These are phyloP conservation scores for Claviceps fusiformis DNA, from an alignment of 2,329 filamentous ascomycete genomes.

Conservation along the genomic window DNA sequence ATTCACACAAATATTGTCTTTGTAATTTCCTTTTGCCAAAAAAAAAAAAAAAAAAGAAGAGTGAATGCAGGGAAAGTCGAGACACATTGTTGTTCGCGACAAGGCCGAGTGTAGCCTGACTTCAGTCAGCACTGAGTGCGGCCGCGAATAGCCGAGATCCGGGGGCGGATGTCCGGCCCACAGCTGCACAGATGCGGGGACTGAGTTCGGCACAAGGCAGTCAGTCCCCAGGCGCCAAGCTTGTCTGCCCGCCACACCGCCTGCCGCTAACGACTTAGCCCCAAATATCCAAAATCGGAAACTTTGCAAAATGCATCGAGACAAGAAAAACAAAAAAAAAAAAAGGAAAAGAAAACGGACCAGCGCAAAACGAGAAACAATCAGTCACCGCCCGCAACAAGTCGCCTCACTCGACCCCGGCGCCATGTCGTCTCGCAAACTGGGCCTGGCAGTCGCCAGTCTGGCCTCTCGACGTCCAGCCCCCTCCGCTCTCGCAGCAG, in stretches of 20 bases:
- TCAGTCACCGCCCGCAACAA: neutral
- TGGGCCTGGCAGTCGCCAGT: constrained; percentile 17
- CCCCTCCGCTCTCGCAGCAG: constrained; percentile 17
- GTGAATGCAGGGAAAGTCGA: neutral
- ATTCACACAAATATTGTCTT: too few relatives aligned
- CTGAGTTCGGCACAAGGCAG: too few relatives aligned
- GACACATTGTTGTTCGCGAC: neutral
- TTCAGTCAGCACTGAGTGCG: constrained; percentile 22
- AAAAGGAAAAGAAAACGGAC: neutral
- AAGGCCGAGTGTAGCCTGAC: constrained; percentile 10
- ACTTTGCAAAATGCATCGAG: too few relatives aligned
- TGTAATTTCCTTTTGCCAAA: too few relatives aligned
- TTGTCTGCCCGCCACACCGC: neutral
- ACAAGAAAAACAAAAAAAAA: too few relatives aligned
- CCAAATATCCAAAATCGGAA: neutral
- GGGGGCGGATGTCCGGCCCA: neutral
- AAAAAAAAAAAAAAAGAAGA: too few relatives aligned
- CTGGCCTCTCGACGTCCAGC: constrained; percentile 6
- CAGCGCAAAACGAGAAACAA: neutral
- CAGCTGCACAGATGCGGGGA: too few relatives aligned
- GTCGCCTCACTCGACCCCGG: neutral
- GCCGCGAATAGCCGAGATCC: constrained; percentile 24
- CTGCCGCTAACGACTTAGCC: neutral
- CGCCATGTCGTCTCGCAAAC: constrained; percentile 19
- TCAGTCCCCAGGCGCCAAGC: neutral